phyloP scores from a whole-genome alignment of 2,329 filamentous ascomycete species.

The Aspergillus hiratsukae region DNA sequence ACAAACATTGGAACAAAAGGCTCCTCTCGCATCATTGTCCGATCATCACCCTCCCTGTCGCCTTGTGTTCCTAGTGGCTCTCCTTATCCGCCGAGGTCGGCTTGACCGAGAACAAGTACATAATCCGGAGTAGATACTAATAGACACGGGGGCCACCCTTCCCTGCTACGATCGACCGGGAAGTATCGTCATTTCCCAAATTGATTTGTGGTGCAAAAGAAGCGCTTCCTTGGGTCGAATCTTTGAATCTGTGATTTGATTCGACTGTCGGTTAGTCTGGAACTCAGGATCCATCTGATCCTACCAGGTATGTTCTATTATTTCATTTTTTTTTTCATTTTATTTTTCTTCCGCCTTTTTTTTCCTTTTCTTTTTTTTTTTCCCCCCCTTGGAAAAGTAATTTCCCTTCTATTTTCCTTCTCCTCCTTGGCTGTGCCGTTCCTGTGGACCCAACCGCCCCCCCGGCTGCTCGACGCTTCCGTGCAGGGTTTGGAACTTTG shows the following conservation, averaged over 20 bases:
- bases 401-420: not conserved
- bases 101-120: not conserved
- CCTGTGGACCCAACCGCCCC: constrained; percentile 7
- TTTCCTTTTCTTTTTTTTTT: not conserved
- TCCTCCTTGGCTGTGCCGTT: not conserved
- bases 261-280: not conserved
- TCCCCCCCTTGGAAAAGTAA: no score
- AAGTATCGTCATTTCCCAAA: constrained; percentile 3
- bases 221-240: constrained; percentile 2
- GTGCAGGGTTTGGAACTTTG: constrained; percentile 11
- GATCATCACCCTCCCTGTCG: not conserved
- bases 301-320: not conserved
- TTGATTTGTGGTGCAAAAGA: constrained; percentile 5
- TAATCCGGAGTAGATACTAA: not conserved
- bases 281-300: not conserved
- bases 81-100: not conserved
- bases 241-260: not conserved
- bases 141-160: constrained; percentile 4
- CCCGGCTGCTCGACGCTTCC: constrained; percentile 12
- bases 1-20: not conserved
- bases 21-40: not conserved
- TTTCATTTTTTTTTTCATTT: not conserved
- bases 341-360: not conserved
- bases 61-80: not conserved
- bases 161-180: constrained; percentile 11